A percentile compares a stretch with the other conserved stretches of the same genome.
Conservation (phyloP, 2,329 filamentous ascomycete species). For the Lasiodiplodia gonubiensis region DNA sequence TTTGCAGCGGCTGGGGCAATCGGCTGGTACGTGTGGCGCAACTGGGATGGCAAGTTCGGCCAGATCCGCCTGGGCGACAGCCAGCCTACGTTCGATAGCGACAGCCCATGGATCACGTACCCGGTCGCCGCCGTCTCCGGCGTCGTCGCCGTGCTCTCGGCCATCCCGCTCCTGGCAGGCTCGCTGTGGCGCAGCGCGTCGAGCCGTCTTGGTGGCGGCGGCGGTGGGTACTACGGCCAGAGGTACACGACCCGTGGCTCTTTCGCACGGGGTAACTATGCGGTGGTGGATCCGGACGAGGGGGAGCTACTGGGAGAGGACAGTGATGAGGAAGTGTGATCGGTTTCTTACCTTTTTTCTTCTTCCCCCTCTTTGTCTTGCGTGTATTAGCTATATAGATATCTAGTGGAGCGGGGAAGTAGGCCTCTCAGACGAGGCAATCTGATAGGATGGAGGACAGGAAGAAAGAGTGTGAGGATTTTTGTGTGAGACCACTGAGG, state of each 20-base stretch:
- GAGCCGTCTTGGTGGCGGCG: constrained; percentile 56
- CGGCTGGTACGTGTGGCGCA: constrained; percentile 84
- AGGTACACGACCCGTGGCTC: constrained; percentile 87
- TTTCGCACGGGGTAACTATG: constrained; percentile 90
- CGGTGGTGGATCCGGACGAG: constrained; percentile 88
- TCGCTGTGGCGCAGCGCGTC: constrained; percentile 73
- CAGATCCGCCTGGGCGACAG: constrained; percentile 82
- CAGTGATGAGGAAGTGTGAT: constrained; percentile 81
- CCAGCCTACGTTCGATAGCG: constrained; percentile 62
- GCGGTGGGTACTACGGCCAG: constrained; percentile 61
- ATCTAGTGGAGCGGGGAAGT: background rate
- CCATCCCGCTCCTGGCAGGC: constrained; percentile 70
- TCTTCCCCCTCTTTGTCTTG: no score
- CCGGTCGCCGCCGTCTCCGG: constrained; percentile 61
- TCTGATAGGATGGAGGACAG: background rate
- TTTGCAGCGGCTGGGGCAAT: constrained; percentile 71
- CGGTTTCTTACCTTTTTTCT: background rate
- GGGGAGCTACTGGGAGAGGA: constrained; percentile 93
- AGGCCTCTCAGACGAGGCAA: background rate
- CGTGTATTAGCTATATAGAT: constrained; percentile 11
- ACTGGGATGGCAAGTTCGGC: constrained; percentile 90
- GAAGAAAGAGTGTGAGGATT: background rate
- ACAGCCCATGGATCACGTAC: constrained; percentile 79
- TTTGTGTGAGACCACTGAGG: background rate
- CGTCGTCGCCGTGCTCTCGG: constrained; percentile 61